Base-by-base conservation (phyloP, 768 basidiomycete species). In the Serpula lacrymans region DNA sequence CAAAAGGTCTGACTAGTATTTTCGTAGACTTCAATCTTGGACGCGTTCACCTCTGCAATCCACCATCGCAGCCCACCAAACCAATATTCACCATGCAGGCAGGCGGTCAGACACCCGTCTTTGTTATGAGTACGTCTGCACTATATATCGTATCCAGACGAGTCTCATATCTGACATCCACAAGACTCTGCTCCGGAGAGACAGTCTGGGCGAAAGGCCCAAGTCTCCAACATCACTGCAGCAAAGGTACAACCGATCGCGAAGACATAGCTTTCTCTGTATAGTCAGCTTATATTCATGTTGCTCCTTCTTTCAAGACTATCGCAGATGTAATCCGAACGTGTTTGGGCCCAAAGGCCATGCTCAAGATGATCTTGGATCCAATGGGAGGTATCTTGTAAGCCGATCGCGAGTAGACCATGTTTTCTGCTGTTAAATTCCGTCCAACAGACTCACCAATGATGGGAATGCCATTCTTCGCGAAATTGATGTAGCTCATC, bases 331-430 rank as follows among this genome's bases (percentile, higher is more conserved):
- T 99, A 4, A 97, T 98, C 53, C 67, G 95, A 46, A 98, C 95
- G 47, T 98, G 96, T 77, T 64, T 98, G 25, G 96, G 94, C 1
- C 95, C 95, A 1, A 95, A 96, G 58, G 84, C 96, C 29, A 98
- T 98, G 96, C 71, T 98, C 38, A 99, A 98, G 75, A 98, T 99
- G 96, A 96, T 98, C 52, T 68, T 97, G 31, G 95, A 98, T 69
- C 94, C 94, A 1, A 98, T 99, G 96, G 96, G 96, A 38, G 96
- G 96, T 39, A 98, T 99, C 53, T 58, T 97, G 95, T 95, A 43
- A 39, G 82, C 72, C 23, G 34, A 34, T 27, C 34, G 4, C 40
- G 18, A 23, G 8, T 39, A 20, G 17, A 22, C 5, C n/a, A 12
- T 23, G 7, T 37, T 4, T 39, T 34, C n/a, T 13, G n/a, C n/a